Evolutionary conservation across 345 rosid species (phyloP), one percentile per base, ranked within the genome.

Genomic region (Dovyalis caffra): DNA sequence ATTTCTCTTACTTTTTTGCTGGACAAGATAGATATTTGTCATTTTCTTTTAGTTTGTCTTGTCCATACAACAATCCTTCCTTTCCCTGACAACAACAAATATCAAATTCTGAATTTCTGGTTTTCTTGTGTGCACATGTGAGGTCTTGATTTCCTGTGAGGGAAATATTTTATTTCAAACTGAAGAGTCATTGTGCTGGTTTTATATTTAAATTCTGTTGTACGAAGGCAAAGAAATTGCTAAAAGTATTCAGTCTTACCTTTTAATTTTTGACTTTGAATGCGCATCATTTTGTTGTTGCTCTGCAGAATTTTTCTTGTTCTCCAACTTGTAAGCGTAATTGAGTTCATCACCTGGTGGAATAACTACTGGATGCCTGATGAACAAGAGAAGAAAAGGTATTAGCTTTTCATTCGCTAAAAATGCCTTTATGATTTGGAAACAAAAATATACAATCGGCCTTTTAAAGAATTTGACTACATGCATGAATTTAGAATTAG

Each of bases 331-430:
- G 74, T 94, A 51, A 92, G 97, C 40, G 88, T 94, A 8, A 90
- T 88, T 28, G 93, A 94, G 84, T 94, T 94, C 72, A 92, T 89
- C 23, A 85, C 83, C 67, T 94, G 97, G 97, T 94, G 97, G 98
- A 92, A 94, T 70, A 84, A 85, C 69, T 88, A 88, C 72, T 90
- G 97, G 95, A 90, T 85, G 93, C 90, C 90, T 29, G 84, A 82
- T 43, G 77, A 86, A 45, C 86, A 78, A 66, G 85, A 71, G 26
- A 92, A 89, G 71, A 79, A 58, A 81, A 89, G 92, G 98, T 92
- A 84, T n/a, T 31, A 2, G 14, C 20, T 11, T 61, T 31, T 64
- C 23, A 43, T 65, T 9, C 26, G 28, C 28, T 20, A 9, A 23
- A 51, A 20, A 63, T 18, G 31, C 35, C 4, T 49, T 10, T 11